phyloP scores from a whole-genome alignment of 129 eudicot species.

The Pulicaria dysenterica region DNA sequence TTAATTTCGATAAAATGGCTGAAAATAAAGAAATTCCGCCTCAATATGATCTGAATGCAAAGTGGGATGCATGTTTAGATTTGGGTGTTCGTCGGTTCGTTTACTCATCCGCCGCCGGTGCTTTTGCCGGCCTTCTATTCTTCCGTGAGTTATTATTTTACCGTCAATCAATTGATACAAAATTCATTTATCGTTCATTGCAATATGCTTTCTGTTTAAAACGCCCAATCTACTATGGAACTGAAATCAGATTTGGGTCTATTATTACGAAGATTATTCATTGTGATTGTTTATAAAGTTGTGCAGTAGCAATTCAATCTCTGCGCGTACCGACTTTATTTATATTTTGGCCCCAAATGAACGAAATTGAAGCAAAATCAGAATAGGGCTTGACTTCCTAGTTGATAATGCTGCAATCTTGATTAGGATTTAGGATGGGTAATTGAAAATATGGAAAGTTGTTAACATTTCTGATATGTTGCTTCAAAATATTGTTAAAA shows the following conservation, averaged over 20 bases:
- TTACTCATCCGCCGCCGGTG: constrained; percentile 76
- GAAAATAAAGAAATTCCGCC: constrained; percentile 57
- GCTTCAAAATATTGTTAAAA: neutral
- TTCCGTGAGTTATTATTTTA: constrained; percentile 60
- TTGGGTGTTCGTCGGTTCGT: constrained; percentile 86
- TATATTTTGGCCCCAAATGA: neutral
- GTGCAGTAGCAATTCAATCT: no score
- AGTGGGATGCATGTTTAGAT: constrained; percentile 94
- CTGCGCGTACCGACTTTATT: no score
- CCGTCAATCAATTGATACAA: neutral
- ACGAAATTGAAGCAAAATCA: constrained; percentile 12
- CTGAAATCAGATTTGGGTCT: neutral
- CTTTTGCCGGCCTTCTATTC: constrained; percentile 79
- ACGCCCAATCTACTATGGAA: neutral
- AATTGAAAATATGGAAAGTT: neutral
- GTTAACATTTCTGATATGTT: constrained; percentile 7
- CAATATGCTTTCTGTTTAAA: neutral
- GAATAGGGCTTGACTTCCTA: neutral
- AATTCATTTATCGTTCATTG: neutral
- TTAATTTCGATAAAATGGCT: constrained; percentile 47
- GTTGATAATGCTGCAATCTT: constrained; percentile 4
- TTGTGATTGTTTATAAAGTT: no score
- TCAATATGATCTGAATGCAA: constrained; percentile 74
- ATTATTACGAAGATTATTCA: no score
- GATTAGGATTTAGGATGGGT: constrained; percentile 3